Evolutionary conservation across 2,329 filamentous ascomycete species (phyloP).

Genomic region (Triangularia verruculosa): DNA sequence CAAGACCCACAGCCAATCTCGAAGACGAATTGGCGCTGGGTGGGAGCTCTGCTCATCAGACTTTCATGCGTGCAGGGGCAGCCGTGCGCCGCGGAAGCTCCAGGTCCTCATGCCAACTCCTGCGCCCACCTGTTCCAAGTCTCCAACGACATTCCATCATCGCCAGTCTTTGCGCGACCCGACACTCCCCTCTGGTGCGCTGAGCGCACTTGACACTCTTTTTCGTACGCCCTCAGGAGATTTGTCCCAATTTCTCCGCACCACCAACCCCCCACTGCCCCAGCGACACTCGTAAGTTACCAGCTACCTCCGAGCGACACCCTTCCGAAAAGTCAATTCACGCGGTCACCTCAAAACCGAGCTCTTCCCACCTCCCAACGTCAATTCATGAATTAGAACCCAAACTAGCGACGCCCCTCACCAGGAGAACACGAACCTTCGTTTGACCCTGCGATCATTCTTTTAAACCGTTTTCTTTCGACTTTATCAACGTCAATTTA

Average conservation of each 20-base stretch:
- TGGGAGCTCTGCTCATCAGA: conserved; percentile 21
- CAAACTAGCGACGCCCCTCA: conserved; percentile 1
- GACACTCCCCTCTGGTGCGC: conserved; percentile 18
- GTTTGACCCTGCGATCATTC: conserved; percentile 11
- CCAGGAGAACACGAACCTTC: conserved; percentile 1
- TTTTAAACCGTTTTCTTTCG: neutral
- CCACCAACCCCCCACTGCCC: neutral
- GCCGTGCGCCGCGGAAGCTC: conserved; percentile 11
- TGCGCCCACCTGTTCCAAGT: conserved; percentile 12
- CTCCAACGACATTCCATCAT: conserved; percentile 8
- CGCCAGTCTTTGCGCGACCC: conserved; percentile 11
- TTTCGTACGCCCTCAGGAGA: conserved; percentile 4
- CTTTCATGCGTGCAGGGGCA: conserved; percentile 15
- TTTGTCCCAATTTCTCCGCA: neutral
- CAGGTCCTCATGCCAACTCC: conserved; percentile 14
- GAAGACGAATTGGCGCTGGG: conserved; percentile 3
- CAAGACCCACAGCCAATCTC: conserved; percentile 14
- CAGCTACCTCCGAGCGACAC: neutral
- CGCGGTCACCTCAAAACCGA: conserved; percentile 3
- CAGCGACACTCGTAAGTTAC: neutral
- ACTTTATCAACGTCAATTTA: neutral
- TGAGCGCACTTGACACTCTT: conserved; percentile 25
- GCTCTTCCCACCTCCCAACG: neutral
- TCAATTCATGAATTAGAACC: neutral
- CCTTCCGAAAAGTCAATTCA: conserved; percentile 7